Evolutionary conservation across 73 alveolate species (phyloP), one percentile per base, ranked within the genome.

Genomic region (Paramecium caudatum): DNA sequence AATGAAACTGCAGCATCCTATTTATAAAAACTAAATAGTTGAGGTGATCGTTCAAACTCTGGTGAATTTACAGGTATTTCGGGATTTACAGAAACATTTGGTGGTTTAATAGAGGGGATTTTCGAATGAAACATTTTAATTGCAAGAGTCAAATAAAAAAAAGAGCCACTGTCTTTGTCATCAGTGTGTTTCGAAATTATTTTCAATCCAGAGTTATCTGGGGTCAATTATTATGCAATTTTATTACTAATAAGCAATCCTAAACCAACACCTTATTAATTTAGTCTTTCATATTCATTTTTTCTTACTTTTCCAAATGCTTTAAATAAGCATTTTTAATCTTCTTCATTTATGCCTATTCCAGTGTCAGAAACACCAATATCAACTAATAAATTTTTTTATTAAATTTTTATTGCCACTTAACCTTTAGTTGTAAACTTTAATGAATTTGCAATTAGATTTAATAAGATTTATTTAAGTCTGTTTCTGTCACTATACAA

Each of bases 311-410:
- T 93, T 3, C 95, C 93, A 55, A 93, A 93, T 9, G 90, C 84
- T 6, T 61, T 62, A 61, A 93, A 93, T 33, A 93, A 49, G 3
- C 47, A 62, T 25, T 78, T 61, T 55, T 61, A 50, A 7, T 84
- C 92, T 16, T 45, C 69, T 50, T 91, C 86, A 5, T 61, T 19
- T 0, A 93, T 93, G 32, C 96, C 96, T 3, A 90, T 81, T 7
- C 96, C 96, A 16, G 94, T 91, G 47, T 91, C 96, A 46, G 13
- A 19, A 0, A 90, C 96, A 10, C 61, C 85, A 36, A 90, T 78
- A 50, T 92, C 32, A 0, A 74, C 68, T 36, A 65, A 23, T 55
- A 55, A 55, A 27, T 43, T 43, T 55, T 55, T 55, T 12, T 55
- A 36, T 39, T 30, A 12, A 5, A 92, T 85, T 62, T 61, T 90